phyloP scores from a whole-genome alignment of 2,329 filamentous ascomycete species.

The Colletotrichum navitas region DNA sequence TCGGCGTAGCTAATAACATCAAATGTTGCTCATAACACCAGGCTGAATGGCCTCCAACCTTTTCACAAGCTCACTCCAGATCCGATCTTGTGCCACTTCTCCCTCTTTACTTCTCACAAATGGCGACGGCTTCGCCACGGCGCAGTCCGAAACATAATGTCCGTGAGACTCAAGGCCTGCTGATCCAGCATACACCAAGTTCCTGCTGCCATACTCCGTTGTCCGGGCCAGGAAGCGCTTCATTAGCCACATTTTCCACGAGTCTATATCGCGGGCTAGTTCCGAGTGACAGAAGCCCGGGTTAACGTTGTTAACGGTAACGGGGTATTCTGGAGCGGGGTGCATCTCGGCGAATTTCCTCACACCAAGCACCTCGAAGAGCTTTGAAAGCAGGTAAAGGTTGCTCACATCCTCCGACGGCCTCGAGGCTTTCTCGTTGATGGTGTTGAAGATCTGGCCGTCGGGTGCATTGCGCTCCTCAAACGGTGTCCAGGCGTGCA shows the following conservation, averaged over 20 bases:
- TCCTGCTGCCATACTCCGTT: constrained; percentile 62
- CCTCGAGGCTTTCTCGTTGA: constrained; percentile 46
- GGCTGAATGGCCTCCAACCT: constrained; percentile 58
- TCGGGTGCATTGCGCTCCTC: constrained; percentile 46
- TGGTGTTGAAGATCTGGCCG: constrained; percentile 46
- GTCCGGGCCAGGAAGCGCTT: constrained; percentile 55
- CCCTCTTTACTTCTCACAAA: constrained; percentile 58
- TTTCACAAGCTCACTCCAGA: constrained; percentile 58
- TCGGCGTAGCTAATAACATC: not conserved
- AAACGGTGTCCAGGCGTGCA: constrained; percentile 48
- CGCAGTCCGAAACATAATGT: constrained; percentile 56
- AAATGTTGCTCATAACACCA: constrained; percentile 45
- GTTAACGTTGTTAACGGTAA: constrained; percentile 65
- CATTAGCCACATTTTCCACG: constrained; percentile 45
- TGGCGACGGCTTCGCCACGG: constrained; percentile 47
- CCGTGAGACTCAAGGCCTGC: constrained; percentile 59
- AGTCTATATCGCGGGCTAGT: constrained; percentile 54
- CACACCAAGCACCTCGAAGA: constrained; percentile 49
- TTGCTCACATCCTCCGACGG: constrained; percentile 30
- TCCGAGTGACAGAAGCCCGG: constrained; percentile 66
- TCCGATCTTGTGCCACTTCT: constrained; percentile 49
- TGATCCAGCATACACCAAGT: constrained; percentile 53
- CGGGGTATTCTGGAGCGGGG: constrained; percentile 44
- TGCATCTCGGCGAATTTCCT: constrained; percentile 43
- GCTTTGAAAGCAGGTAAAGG: constrained; percentile 49